phyloP scores from a whole-genome alignment of 1,284 basidiomycete species.

The Sphagnurus paluster region DNA sequence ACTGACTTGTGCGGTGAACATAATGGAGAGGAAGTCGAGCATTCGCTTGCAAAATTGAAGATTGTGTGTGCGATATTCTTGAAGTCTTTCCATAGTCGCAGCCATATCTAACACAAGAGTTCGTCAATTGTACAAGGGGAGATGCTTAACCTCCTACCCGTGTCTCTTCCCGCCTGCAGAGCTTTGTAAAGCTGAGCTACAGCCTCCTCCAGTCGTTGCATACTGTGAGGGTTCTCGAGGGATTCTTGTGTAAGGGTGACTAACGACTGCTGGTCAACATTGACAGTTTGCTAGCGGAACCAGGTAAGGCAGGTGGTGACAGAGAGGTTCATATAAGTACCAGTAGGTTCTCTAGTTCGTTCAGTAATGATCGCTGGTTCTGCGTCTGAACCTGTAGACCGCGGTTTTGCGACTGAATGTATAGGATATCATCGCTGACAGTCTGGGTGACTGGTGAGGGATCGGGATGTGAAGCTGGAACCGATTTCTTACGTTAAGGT shows the following conservation, averaged over 20 bases:
- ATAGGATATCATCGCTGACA: constrained; percentile 92
- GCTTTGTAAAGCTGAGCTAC: constrained; percentile 94
- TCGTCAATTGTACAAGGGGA: neutral
- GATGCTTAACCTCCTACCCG: constrained; percentile 56
- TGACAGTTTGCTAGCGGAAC: constrained; percentile 78
- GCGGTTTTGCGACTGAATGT: constrained; percentile 95
- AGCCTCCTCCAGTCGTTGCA: constrained; percentile 80
- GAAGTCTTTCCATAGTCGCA: constrained; percentile 88
- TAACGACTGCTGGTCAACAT: constrained; percentile 82
- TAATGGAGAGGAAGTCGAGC: constrained; percentile 86
- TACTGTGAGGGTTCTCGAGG: constrained; percentile 75
- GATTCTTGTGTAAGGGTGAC: constrained; percentile 83
- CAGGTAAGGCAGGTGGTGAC: neutral
- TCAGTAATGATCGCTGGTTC: constrained; percentile 85
- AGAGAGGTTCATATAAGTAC: constrained; percentile 47
- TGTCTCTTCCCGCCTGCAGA: constrained; percentile 86
- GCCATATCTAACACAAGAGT: constrained; percentile 70
- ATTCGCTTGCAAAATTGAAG: constrained; percentile 90
- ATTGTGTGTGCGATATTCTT: constrained; percentile 88
- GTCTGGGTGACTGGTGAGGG: constrained; percentile 52
- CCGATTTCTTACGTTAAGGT: constrained; percentile 73
- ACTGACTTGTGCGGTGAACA: constrained; percentile 81
- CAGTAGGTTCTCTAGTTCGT: constrained; percentile 83
- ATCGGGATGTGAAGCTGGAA: neutral
- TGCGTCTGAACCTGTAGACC: constrained; percentile 97